Conservation (phyloP, 2,329 filamentous ascomycete genomes). For the Penicillium sp. region DNA sequence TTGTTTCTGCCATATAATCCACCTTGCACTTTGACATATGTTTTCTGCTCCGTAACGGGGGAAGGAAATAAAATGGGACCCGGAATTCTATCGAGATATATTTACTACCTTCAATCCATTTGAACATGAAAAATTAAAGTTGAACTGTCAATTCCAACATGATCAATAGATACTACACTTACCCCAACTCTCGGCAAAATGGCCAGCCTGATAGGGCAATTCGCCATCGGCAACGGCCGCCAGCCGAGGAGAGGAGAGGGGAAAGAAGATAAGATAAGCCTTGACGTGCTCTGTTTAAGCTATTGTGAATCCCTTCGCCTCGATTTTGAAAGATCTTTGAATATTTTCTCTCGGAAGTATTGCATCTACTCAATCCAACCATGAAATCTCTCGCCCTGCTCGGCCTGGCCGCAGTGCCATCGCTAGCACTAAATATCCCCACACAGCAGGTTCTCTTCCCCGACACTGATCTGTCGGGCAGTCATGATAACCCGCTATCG, state of each 20-base stretch:
- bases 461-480: neutral
- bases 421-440: conserved; percentile 29
- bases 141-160: neutral
- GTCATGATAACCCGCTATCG: neutral
- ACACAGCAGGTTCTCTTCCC: conserved; percentile 27
- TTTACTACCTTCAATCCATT: neutral
- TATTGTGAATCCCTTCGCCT: neutral
- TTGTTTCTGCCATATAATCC: too few species aligned
- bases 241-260: conserved; percentile 16
- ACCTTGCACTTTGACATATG: too few species aligned
- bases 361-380: neutral
- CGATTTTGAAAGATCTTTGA: neutral
- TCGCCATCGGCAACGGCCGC: conserved; percentile 17
- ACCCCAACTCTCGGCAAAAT: conserved; percentile 20
- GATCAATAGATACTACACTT: conserved; percentile 1
- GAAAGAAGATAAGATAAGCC: conserved; percentile 24
- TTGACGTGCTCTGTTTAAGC: conserved; percentile 10
- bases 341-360: neutral
- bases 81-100: neutral
- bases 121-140: neutral
- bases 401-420: conserved; percentile 20
- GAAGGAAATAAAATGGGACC: neutral
- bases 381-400: conserved; percentile 22
- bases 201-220: conserved; percentile 15
- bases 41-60: neutral